Conservation (phyloP, 2,329 filamentous ascomycete species). For the Epichloe typhina region DNA sequence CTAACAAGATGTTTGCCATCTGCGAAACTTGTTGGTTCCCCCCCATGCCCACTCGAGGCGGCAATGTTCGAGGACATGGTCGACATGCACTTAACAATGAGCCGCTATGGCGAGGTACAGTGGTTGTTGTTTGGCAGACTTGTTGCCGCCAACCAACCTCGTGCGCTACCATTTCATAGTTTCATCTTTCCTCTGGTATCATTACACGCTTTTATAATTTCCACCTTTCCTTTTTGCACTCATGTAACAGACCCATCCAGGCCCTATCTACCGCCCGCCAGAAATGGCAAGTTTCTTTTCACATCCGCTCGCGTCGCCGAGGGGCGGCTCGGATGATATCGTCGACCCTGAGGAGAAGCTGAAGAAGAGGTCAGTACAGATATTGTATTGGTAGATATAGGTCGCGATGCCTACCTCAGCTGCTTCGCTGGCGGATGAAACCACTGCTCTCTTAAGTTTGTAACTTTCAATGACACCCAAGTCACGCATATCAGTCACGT, state of each 20-base stretch:
- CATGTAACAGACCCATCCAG: background rate
- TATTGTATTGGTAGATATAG: background rate
- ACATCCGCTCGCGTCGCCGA: slow-evolving; percentile 35
- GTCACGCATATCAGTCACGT: slow-evolving; percentile 91
- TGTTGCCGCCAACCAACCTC: background rate
- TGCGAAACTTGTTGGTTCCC: no score
- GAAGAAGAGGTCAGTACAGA: background rate
- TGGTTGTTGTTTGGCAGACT: background rate
- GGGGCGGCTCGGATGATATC: slow-evolving; percentile 95
- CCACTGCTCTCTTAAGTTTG: slow-evolving; percentile 97
- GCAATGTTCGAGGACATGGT: background rate
- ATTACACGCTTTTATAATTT: slow-evolving; percentile 15
- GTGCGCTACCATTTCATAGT: slow-evolving; percentile 14
- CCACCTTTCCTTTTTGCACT: background rate
- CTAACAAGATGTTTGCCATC: no score
- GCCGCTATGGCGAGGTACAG: background rate
- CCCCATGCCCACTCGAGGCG: no score
- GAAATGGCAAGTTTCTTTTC: slow-evolving; percentile 7
- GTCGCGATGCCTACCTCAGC: slow-evolving; percentile 63
- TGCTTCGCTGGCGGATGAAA: slow-evolving; percentile 89
- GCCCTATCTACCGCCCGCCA: background rate
- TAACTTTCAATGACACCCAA: slow-evolving; percentile 93
- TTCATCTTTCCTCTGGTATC: slow-evolving; percentile 23
- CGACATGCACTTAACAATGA: background rate
- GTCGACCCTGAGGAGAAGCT: slow-evolving; percentile 87